Evolutionary conservation across 495 filamentous ascomycete species (phyloP).

Genomic region (Letharia columbiana): DNA sequence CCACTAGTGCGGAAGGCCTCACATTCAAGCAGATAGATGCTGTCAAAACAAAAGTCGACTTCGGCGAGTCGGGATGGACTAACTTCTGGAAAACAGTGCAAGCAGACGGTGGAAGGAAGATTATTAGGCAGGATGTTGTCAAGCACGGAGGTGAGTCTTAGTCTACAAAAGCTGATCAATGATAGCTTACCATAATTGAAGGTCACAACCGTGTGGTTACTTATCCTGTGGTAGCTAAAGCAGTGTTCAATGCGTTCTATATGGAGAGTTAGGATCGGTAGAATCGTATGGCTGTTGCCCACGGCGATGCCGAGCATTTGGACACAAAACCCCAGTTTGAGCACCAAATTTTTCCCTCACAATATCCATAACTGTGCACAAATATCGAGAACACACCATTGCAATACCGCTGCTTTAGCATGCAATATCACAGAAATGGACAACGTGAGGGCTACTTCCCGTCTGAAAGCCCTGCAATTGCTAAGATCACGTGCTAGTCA

Average conservation of each 20-base stretch:
- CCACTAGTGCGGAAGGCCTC: conserved; percentile 33
- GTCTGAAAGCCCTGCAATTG: not conserved
- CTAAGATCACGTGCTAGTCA: not conserved
- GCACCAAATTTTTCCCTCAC: not conserved
- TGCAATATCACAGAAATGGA: not conserved
- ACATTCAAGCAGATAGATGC: conserved; percentile 20
- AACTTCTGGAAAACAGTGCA: conserved; percentile 22
- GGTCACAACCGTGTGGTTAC: conserved; percentile 26
- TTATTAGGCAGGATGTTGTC: conserved; percentile 20
- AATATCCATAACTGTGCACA: not conserved
- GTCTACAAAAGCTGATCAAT: not conserved
- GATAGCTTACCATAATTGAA: conserved; percentile 8
- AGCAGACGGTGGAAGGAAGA: conserved; percentile 17
- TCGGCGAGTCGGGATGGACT: conserved; percentile 16
- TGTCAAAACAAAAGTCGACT: conserved; percentile 17
- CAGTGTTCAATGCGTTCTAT: conserved; percentile 19
- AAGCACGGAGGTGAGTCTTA: conserved; percentile 19
- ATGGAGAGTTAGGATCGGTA: not conserved
- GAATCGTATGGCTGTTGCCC: not conserved
- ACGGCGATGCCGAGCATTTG: not conserved
- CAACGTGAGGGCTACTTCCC: not conserved
- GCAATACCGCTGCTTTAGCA: not conserved
- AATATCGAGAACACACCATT: not conserved
- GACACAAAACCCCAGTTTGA: not conserved
- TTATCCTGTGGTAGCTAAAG: conserved; percentile 22